Conservation (phyloP, 345 rosid genomes). For the Carallia pectinifolia region DNA sequence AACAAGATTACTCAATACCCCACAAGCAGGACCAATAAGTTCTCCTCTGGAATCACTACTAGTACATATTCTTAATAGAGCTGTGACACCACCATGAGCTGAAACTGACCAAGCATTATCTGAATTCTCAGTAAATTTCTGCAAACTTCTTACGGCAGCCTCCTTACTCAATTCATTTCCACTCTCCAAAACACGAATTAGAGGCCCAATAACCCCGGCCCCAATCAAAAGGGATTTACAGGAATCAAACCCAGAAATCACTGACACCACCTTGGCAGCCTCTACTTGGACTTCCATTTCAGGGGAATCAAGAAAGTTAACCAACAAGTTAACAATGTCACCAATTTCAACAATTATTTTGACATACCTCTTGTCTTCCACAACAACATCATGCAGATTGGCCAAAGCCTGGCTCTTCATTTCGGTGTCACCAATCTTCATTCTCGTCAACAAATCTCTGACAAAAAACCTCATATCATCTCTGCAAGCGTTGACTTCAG, state of each 20-base stretch:
- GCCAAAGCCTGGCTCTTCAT: slow-evolving; percentile 81
- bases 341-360: slow-evolving; percentile 50
- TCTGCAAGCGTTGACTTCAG: slow-evolving; percentile 53
- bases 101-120: slow-evolving; percentile 97
- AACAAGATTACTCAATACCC: slow-evolving; percentile 70
- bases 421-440: slow-evolving; percentile 82
- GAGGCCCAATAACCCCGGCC: slow-evolving; percentile 67
- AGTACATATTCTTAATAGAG: slow-evolving; percentile 65
- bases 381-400: slow-evolving; percentile 54
- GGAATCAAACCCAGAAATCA: slow-evolving; percentile 59
- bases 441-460: slow-evolving; percentile 77
- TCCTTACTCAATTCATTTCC: slow-evolving; percentile 51
- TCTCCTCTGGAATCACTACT: slow-evolving; percentile 35
- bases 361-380: slow-evolving; percentile 63
- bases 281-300: slow-evolving; percentile 57
- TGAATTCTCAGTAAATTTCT: slow-evolving; percentile 64
- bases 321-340: slow-evolving; percentile 48
- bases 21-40: slow-evolving; percentile 56
- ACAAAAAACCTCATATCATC: slow-evolving; percentile 84
- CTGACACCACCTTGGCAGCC: slow-evolving; percentile 53
- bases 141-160: slow-evolving; percentile 58
- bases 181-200: slow-evolving; percentile 66
- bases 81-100: slow-evolving; percentile 93
- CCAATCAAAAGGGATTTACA: slow-evolving; percentile 47
- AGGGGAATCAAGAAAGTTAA: slow-evolving; percentile 54